Evolutionary conservation across 2,329 filamentous ascomycete species (phyloP), one percentile per base, ranked within the genome.

Genomic region (Scytalidium lignicola): DNA sequence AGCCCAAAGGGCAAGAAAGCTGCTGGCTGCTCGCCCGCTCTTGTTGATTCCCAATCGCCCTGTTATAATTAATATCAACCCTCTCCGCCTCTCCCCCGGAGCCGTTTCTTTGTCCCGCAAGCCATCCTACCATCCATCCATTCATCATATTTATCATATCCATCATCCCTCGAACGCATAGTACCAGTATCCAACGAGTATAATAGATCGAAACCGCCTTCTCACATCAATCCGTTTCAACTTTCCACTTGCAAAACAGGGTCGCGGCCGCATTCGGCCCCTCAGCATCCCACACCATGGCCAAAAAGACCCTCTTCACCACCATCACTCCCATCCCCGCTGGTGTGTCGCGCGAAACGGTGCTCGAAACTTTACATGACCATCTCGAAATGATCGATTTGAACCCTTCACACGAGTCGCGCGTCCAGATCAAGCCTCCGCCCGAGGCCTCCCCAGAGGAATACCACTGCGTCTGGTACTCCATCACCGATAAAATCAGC

Each of bases 371-470:
- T 59, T 81, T 95, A 20, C 88, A 91, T 67, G 78, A 88, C 67
- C 88, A 93, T 68, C 65, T 77, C 47, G 83, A 83, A 58, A 92
- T 95, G 84, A 93, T 95, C 63, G 85, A 91, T 62, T 72, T 95
- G 51, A 95, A 93, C 66, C 90, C 90, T 1, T 75, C 95, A 43
- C 85, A 95, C 51, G 80, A 85, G 51, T 81, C 85, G 51, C 80
- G 88, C 51, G 76, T 82, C 54, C 74, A 74, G 37, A 88, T 88
- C 67, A 73, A 76, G 26, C 74, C 87, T 3, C 88, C 88, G 0
- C 63, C 75, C n/a, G 78, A 83, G 62, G 83, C 86, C 7, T 71
- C 79, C 0, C 71, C 80, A 13, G 87, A 92, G 56, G 90, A 95
- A 70, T 79, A 76, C 52, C 71, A 79, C 54, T 86, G 82, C 57